phyloP scores from a whole-genome alignment of 768 basidiomycete genomes.

The Postia placenta region DNA sequence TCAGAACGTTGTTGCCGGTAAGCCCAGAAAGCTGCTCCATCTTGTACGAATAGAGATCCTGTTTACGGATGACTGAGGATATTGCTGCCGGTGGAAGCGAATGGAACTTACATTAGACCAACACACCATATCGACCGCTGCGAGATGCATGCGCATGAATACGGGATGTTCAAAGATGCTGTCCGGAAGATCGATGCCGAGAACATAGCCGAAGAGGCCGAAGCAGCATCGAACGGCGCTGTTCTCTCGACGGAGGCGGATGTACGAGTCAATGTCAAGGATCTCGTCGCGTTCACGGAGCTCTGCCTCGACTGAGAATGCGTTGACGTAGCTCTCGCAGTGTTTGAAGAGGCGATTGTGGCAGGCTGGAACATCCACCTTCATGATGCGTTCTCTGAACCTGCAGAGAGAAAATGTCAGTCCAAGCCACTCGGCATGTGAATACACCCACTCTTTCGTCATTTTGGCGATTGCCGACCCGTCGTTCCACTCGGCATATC shows the following conservation, averaged over 20 bases:
- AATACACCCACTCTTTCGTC: slow-evolving; percentile 7
- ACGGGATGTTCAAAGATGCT: slow-evolving; percentile 18
- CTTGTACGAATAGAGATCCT: slow-evolving; percentile 29
- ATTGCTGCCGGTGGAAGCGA: neutral
- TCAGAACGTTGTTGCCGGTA: slow-evolving; percentile 22
- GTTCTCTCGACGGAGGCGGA: slow-evolving; percentile 21
- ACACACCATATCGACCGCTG: slow-evolving; percentile 21
- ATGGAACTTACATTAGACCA: slow-evolving; percentile 20
- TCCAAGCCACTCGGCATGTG: no score
- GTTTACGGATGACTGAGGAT: neutral
- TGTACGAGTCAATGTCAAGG: slow-evolving; percentile 18
- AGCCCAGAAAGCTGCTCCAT: slow-evolving; percentile 25
- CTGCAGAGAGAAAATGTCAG: slow-evolving; percentile 25
- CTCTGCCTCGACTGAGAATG: slow-evolving; percentile 34
- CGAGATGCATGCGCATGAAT: slow-evolving; percentile 13
- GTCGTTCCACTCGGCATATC: slow-evolving; percentile 9
- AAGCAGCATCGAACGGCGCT: slow-evolving; percentile 19
- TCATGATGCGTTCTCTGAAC: slow-evolving; percentile 41
- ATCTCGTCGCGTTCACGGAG: slow-evolving; percentile 13
- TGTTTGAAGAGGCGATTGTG: slow-evolving; percentile 1
- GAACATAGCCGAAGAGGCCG: slow-evolving; percentile 21
- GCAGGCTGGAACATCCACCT: slow-evolving; percentile 2
- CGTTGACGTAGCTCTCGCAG: slow-evolving; percentile 26
- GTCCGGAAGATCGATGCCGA: slow-evolving; percentile 22
- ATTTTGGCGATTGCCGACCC: slow-evolving; percentile 10